Conservation (phyloP, 140 eudicot species). For the Oenanthe javanica region DNA sequence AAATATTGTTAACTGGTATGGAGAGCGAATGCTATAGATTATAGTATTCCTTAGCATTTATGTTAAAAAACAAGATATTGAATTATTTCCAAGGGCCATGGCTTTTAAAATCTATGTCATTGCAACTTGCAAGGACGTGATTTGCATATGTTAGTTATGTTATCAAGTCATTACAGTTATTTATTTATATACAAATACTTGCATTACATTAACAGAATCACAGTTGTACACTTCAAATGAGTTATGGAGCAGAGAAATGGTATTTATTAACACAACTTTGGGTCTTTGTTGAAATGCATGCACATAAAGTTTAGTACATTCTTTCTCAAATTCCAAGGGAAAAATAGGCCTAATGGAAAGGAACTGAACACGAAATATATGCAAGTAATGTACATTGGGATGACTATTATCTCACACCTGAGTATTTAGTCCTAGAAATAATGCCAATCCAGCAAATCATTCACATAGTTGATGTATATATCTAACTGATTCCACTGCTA, state of each 20-base stretch:
- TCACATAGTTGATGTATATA: background rate
- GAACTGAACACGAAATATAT: background rate
- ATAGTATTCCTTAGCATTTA: no score
- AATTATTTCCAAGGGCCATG: background rate
- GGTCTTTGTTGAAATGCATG: background rate
- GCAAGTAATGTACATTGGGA: background rate
- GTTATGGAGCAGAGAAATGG: background rate
- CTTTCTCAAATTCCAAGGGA: background rate
- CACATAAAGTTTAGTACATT: background rate
- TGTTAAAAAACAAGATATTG: no score
- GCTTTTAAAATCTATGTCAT: background rate
- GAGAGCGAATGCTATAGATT: background rate
- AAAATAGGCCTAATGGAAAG: no score
- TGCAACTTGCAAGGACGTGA: no score
- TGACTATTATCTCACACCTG: background rate
- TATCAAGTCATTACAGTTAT: no score
- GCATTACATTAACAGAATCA: no score
- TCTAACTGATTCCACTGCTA: background rate
- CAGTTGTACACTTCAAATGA: no score
- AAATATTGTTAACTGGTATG: background rate
- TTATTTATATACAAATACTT: no score
- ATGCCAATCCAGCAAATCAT: background rate
- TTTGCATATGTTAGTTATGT: no score
- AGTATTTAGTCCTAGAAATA: background rate
- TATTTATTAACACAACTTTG: background rate